Evolutionary conservation across 2,329 filamentous ascomycete genomes (phyloP), one percentile per base, ranked within the genome.

Genomic region (Aspergillus sp.): DNA sequence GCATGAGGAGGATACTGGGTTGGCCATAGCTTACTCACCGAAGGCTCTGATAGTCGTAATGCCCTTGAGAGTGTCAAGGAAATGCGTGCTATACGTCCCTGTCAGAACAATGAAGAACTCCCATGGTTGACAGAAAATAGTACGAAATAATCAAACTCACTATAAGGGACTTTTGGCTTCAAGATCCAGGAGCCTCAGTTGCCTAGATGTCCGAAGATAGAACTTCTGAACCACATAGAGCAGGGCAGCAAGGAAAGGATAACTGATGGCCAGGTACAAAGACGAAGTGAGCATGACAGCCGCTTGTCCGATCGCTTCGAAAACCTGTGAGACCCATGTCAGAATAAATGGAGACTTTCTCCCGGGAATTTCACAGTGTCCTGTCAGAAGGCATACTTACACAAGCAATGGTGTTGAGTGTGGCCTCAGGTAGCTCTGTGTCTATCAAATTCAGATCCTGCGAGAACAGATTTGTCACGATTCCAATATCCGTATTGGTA

Each of bases 361-460:
- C 4, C n/a, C 5, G 3, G 25, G 2, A 0, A 2, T 32, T 19
- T 17, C 6, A 12, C 9, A 10, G 45, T 5, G 21, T n/a, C 5
- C n/a, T 12, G n/a, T 17, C 15, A 49, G 1, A 10, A 5, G 5
- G 15, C 13, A 45, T 23, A 17, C 47, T 10, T 21, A 71, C 51
- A 43, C 58, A 57, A 21, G 50, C 45, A 3, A 61, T 45, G 7
- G 77, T n/a, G 30, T 63, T 58, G 19, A 61, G 38, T 2, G 43
- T 32, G 8, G 55, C 47, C 17, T 55, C 55, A 1, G 63, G 61
- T 10, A 82, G 67, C 49, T 79, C 74, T 60, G 72, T 76, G 53
- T 82, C 80, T 13, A 82, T 78, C n/a, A 82, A 68, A 55, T 76
- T 70, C 4, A 82, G 69, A 67, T 83, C 80, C 61, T 82, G 80